Base-by-base conservation (phyloP, 2,329 filamentous ascomycete species). In the Epichloe scottii region DNA sequence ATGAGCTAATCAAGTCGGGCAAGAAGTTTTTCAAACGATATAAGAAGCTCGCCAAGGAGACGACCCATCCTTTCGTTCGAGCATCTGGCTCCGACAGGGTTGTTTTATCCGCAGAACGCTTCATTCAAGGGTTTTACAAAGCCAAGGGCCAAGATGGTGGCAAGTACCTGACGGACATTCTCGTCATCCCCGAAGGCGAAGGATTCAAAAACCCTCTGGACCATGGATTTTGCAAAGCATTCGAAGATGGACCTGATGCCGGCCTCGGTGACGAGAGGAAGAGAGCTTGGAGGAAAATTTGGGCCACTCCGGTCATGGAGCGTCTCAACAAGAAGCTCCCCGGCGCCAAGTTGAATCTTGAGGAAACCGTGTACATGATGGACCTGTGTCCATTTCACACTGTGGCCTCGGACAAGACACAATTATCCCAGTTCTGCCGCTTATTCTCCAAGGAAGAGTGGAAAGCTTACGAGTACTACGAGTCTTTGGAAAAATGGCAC, bases 331-430 rank as follows among this genome's bases (percentile, higher is more conserved):
- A 68, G 14, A 78, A 84, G 54, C 72, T 96, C 0, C 76, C 75
- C 0, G 85, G 85, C 2, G 82, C 78, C 5, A 80, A 85, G 54
- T 65, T 95, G 41, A 78, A 76, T 3, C 62, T 73, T 12, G 61
- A 70, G 1, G 82, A 91, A 35, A 79, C 82, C 1, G 71, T 89
- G 51, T 78, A 76, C 52, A 64, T 96, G 35, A 95, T 96, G 89
- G 89, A 95, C 59, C 73, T 95, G 54, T 96, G 90, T 61, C 84
- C 90, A 0, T 95, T 89, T 68, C 77, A 85, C 58, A 91, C 87
- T 0, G 81, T 95, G n/a, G 81, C 84, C 8, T 72, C 78, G 5
- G 61, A 67, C 0, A 68, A 75, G 4, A 55, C 53, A 1, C 58
- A 56, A 1, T 64, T 84, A 10, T 89, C 88, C 0, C 70, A 73